These are phyloP conservation scores for Hymenotorrendiella dingleyae DNA, from an alignment of 2,329 filamentous ascomycete genomes.

Conservation along the genomic window DNA sequence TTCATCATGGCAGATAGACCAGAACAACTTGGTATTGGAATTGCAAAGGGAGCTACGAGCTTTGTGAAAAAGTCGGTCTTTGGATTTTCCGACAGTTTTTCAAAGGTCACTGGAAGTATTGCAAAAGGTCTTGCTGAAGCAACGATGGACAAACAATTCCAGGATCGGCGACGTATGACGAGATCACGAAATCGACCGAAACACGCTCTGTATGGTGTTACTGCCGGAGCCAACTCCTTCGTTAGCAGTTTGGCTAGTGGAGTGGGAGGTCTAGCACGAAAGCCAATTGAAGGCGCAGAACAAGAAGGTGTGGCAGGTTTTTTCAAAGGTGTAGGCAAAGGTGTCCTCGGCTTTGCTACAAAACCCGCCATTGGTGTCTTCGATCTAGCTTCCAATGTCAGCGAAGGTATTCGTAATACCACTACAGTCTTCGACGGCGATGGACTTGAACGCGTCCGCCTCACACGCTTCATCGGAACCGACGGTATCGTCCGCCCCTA, in stretches of 20 bases:
- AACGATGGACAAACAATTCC: conserved; percentile 97
- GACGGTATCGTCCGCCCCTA: conserved; percentile 95
- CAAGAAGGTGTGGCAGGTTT: conserved; percentile 92
- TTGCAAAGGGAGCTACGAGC: conserved; percentile 92
- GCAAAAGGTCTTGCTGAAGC: conserved; percentile 94
- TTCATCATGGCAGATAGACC: conserved; percentile 94
- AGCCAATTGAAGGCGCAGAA: conserved; percentile 92
- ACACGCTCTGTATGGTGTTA: conserved; percentile 93
- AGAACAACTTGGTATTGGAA: conserved; percentile 89
- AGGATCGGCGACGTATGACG: conserved; percentile 90
- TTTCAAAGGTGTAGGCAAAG: conserved; percentile 96
- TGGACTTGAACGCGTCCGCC: conserved; percentile 89
- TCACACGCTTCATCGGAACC: conserved; percentile 83
- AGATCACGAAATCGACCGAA: conserved; percentile 90
- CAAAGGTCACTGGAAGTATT: conserved; percentile 94
- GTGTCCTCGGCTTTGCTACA: conserved; percentile 86
- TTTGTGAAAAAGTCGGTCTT: conserved; percentile 99
- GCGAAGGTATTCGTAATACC: conserved; percentile 95
- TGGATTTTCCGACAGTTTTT: conserved; percentile 93
- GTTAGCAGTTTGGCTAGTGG: conserved; percentile 89
- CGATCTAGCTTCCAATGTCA: conserved; percentile 93
- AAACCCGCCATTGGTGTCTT: conserved; percentile 96
- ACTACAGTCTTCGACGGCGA: conserved; percentile 96
- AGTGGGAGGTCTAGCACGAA: conserved; percentile 85
- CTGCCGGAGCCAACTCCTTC: conserved; percentile 90